Evolutionary conservation across 1,139 yeast species (phyloP).

Genomic region (Yamadazyma mexicana): DNA sequence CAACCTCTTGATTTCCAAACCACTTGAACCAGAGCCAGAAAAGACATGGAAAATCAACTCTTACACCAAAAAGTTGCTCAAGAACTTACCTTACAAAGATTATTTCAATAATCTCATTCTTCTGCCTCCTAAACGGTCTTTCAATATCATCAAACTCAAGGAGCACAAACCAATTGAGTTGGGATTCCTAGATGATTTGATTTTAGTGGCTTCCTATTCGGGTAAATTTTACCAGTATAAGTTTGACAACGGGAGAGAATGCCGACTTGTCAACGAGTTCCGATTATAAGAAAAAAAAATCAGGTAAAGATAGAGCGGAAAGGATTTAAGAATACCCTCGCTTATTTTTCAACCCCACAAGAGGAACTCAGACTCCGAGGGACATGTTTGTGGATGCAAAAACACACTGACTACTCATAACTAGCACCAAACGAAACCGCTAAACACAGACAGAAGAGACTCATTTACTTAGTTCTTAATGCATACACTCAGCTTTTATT

Average conservation of each 20-base stretch:
- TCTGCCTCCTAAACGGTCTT: constrained; percentile 48
- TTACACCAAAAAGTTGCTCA: constrained; percentile 40
- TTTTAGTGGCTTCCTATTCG: constrained; percentile 41
- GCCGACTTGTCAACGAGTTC: constrained; percentile 27
- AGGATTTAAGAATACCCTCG: not conserved
- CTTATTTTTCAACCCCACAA: not conserved
- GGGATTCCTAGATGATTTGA: constrained; percentile 36
- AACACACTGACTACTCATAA: too few relatives aligned
- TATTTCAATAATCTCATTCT: constrained; percentile 44
- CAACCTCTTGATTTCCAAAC: constrained; percentile 36
- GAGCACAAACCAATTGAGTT: constrained; percentile 37
- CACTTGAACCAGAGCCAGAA: constrained; percentile 11
- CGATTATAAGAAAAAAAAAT: not conserved
- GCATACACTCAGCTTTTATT: too few relatives aligned
- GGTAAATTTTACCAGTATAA: constrained; percentile 44
- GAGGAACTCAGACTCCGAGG: not conserved
- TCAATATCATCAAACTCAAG: constrained; percentile 42
- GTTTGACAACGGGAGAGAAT: constrained; percentile 28
- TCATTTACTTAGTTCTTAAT: too few relatives aligned
- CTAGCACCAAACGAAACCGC: too few relatives aligned
- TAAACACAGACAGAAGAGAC: too few relatives aligned
- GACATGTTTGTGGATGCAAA: not conserved
- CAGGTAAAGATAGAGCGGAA: too few relatives aligned
- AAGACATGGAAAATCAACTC: constrained; percentile 21
- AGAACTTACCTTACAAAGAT: constrained; percentile 43